These are phyloP conservation scores for Exophiala dermatitidis DNA, from an alignment of 2,329 filamentous ascomycete species.

Conservation along the genomic window DNA sequence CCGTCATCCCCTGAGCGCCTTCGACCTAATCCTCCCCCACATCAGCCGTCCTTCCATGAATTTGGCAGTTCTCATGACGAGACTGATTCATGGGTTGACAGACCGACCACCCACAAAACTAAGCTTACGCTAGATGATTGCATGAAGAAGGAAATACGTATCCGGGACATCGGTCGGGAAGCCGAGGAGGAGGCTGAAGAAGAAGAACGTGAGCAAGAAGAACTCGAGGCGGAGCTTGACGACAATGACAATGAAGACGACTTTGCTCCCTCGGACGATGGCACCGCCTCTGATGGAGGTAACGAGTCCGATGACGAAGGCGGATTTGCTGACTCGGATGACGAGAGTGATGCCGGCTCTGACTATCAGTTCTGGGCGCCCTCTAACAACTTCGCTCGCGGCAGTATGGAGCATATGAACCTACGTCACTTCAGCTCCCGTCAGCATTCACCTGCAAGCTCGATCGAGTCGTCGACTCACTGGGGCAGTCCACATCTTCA, in stretches of 20 bases:
- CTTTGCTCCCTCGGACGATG: constrained; percentile 48
- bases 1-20: neutral
- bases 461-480: constrained; percentile 42
- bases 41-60: constrained; percentile 61
- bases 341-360: constrained; percentile 57
- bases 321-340: constrained; percentile 63
- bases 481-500: constrained; percentile 20
- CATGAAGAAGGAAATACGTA: constrained; percentile 78
- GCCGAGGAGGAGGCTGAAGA: constrained; percentile 83
- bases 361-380: constrained; percentile 61
- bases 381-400: constrained; percentile 40
- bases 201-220: constrained; percentile 56
- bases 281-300: constrained; percentile 55
- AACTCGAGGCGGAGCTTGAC: constrained; percentile 41
- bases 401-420: constrained; percentile 46
- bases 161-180: constrained; percentile 78
- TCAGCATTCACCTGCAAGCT: constrained; percentile 45
- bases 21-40: neutral
- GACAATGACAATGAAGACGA: constrained; percentile 64
- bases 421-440: constrained; percentile 42
- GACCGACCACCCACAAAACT: constrained; percentile 54
- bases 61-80: constrained; percentile 77
- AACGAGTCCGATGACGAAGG: constrained; percentile 76
- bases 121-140: constrained; percentile 87
- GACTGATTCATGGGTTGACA: constrained; percentile 87